A percentile compares a stretch with the other conserved stretches of the same genome.
These are phyloP conservation scores for Paxillus ammoniavirescens DNA, from an alignment of 768 basidiomycete genomes.

Conservation along the genomic window DNA sequence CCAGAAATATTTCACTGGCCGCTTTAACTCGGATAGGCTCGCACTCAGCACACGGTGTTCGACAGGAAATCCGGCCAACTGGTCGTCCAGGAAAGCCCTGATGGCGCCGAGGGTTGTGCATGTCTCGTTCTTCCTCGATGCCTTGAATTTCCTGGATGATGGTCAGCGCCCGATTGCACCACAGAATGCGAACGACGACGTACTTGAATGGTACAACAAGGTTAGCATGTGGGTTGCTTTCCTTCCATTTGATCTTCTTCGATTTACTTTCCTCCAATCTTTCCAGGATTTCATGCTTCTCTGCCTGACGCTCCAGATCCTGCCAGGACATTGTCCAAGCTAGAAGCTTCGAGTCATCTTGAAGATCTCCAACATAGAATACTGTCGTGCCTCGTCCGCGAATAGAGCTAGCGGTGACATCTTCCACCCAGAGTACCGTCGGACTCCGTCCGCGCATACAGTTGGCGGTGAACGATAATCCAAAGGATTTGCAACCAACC, in stretches of 20 bases:
- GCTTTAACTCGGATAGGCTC: slow-evolving; percentile 5
- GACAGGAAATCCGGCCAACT: neutral
- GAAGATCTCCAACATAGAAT: neutral
- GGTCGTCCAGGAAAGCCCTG: slow-evolving; percentile 1
- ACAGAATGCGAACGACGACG: neutral
- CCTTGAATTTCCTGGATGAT: neutral
- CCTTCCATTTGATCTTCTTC: neutral
- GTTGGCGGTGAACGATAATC: slow-evolving; percentile 6
- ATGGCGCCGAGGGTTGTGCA: slow-evolving; percentile 3
- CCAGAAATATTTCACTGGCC: slow-evolving; percentile 15
- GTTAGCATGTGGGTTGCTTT: neutral
- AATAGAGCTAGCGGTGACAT: slow-evolving; percentile 7
- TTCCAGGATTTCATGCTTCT: neutral
- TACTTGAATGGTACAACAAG: neutral
- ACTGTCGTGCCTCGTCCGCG: slow-evolving; percentile 12
- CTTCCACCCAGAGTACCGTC: too few relatives aligned
- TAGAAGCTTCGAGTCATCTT: neutral
- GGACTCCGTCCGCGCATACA: slow-evolving; percentile 13
- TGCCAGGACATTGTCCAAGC: slow-evolving; percentile 11
- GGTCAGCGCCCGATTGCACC: too few relatives aligned
- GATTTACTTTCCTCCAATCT: neutral
- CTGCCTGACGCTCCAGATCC: neutral
- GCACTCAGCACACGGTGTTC: slow-evolving; percentile 5
- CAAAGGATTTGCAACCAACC: neutral
- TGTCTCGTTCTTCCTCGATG: neutral